These are phyloP conservation scores for Sporothrix mexicana DNA, from an alignment of 2,329 filamentous ascomycete species.

Conservation along the genomic window DNA sequence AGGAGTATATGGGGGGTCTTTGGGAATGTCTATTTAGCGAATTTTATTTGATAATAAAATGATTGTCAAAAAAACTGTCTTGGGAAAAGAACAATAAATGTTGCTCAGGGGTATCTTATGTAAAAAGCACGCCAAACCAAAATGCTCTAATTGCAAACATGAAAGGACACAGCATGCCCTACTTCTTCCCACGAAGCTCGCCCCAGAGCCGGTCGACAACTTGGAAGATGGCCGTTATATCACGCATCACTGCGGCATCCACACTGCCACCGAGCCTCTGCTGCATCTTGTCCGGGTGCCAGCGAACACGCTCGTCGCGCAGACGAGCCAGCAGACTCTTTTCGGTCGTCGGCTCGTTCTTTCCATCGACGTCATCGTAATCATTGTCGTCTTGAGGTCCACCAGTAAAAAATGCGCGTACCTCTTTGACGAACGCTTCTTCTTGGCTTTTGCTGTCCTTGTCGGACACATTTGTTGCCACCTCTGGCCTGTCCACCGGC, in stretches of 20 bases:
- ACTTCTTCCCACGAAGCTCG: slow-evolving; percentile 55
- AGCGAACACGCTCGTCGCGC: slow-evolving; percentile 85
- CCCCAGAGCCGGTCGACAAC: slow-evolving; percentile 82
- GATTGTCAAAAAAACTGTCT: background rate
- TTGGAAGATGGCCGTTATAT: slow-evolving; percentile 90
- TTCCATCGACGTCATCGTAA: slow-evolving; percentile 32
- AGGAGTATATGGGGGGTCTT: background rate
- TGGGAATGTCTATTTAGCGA: background rate
- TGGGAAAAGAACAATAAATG: background rate
- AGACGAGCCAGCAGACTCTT: slow-evolving; percentile 58
- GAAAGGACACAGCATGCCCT: background rate
- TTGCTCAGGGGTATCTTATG: slow-evolving; percentile 12
- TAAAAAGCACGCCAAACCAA: slow-evolving; percentile 15
- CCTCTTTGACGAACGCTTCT: slow-evolving; percentile 53
- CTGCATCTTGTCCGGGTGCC: slow-evolving; percentile 98
- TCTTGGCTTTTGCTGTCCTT: background rate
- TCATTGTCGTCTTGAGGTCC: slow-evolving; percentile 46
- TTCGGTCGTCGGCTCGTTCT: slow-evolving; percentile 48
- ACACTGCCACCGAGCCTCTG: slow-evolving; percentile 77
- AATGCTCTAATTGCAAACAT: background rate
- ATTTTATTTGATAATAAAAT: background rate
- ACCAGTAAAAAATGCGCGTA: slow-evolving; percentile 71
- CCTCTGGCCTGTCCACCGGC: slow-evolving; percentile 62
- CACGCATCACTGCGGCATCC: slow-evolving; percentile 72
- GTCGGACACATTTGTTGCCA: too few relatives aligned